Percentiles rank a stretch among this genome's conserved stretches.
phyloP scores from a whole-genome alignment of 345 rosid species.

The Eutrema yunnanense region DNA sequence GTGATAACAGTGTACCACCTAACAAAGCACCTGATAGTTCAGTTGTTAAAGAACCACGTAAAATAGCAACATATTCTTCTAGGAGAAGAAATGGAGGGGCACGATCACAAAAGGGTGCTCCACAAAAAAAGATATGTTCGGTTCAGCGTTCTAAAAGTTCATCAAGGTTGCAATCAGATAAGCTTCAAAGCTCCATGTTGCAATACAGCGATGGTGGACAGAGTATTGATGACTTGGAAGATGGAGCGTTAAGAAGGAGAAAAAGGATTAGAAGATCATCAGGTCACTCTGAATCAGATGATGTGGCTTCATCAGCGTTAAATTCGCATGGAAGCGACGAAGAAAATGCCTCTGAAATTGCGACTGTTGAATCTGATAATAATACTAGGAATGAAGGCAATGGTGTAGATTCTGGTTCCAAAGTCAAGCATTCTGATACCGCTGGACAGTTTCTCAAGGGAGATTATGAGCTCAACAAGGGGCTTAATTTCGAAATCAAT shows the following conservation, averaged over 20 bases:
- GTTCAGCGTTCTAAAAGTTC: slow-evolving; percentile 50
- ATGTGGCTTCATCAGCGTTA: slow-evolving; percentile 45
- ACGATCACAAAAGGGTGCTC: slow-evolving; percentile 38
- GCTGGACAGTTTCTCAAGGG: slow-evolving; percentile 45
- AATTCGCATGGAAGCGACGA: slow-evolving; percentile 55
- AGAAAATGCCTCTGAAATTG: slow-evolving; percentile 63
- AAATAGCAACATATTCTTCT: slow-evolving; percentile 63
- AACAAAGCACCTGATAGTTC: slow-evolving; percentile 35
- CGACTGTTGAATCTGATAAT: slow-evolving; percentile 56
- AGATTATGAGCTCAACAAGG: slow-evolving; percentile 51
- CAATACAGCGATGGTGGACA: slow-evolving; percentile 41
- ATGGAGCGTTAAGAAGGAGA: slow-evolving; percentile 37
- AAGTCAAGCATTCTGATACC: slow-evolving; percentile 40
- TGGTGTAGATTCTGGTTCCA: slow-evolving; percentile 53
- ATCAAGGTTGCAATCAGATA: slow-evolving; percentile 38
- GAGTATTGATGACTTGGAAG: slow-evolving; percentile 32
- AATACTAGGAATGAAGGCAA: slow-evolving; percentile 52
- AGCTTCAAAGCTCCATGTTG: slow-evolving; percentile 32
- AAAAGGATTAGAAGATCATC: slow-evolving; percentile 45
- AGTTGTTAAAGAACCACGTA: slow-evolving; percentile 37
- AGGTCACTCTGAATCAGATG: slow-evolving; percentile 52
- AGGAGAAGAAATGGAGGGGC: slow-evolving; percentile 65
- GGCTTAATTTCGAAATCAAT: slow-evolving; percentile 63
- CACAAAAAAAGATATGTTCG: slow-evolving; percentile 31
- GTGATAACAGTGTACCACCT: slow-evolving; percentile 32